Base-by-base conservation (phyloP, 352 stramenopile species). In the Discostella stelligera region DNA sequence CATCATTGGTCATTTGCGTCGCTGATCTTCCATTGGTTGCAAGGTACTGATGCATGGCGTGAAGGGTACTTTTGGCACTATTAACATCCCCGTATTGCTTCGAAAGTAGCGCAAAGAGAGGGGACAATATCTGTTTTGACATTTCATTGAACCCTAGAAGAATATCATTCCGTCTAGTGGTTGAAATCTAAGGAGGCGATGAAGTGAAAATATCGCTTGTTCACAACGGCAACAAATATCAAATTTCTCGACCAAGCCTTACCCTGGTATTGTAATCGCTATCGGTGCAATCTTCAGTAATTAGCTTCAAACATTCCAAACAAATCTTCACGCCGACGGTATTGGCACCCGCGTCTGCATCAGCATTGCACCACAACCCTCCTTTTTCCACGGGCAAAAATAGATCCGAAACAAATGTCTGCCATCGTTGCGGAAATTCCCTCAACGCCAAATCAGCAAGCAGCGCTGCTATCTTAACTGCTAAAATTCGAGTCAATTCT, bases 241-340 rank as follows among this genome's bases (percentile, higher is more conserved):
- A 66, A 65, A 25, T 20, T 74, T 54, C 21, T 10, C 13, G 20
- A 14, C 7, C 7, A 44, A 44, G 50, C 53, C 83, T 65, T 65
- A 86, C 83, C 71, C 89, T 94, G 44, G 83, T 54, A 80, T 94
- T 94, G 68, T 89, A 94, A 76, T 94, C 88, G 61, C 77, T 86
- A 74, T 94, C 88, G 2, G 86, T 92, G 71, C 86, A 92, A 87
- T 94, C 86, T 77, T 94, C 88, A 0, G 82, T 89, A 49, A 92
- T 79, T 30, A 91, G 74, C 65, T 84, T 80, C 7, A 91, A 65
- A 58, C 84, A 82, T 74, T 93, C 81, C 18, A 93, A 66, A 71
- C 83, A 89, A 71, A 91, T 89, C 58, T 84, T 87, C 10, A 88
- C 80, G 18, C 85, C 88, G 49, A 85, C 75, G 3, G 27, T 70